phyloP scores from a whole-genome alignment of 495 filamentous ascomycete species.

The Cercophora sp. region DNA sequence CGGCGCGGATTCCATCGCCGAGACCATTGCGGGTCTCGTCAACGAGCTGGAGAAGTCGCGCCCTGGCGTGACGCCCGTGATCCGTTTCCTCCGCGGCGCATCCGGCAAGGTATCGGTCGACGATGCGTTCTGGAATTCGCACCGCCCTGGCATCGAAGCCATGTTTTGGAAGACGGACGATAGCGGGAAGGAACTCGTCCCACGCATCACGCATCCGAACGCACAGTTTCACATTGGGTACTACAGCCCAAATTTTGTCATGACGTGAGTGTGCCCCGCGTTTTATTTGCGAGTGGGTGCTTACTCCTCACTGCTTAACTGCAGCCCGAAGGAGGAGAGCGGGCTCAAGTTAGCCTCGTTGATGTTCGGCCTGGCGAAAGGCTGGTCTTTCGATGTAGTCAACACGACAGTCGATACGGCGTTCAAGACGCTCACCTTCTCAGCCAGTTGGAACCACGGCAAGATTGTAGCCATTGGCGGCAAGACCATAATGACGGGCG shows the following conservation, averaged over 20 bases:
- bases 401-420: background rate
- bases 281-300: background rate
- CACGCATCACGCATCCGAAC: background rate
- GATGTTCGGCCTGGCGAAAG: background rate
- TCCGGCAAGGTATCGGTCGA: background rate
- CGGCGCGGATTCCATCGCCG: background rate
- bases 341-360: background rate
- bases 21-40: background rate
- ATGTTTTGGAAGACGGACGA: background rate
- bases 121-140: background rate
- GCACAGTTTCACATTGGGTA: background rate
- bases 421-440: background rate
- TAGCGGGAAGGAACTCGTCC: background rate
- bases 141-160: background rate
- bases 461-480: background rate
- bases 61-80: background rate
- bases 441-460: slow-evolving; percentile 1
- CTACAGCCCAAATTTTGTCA: background rate
- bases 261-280: background rate
- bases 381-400: background rate
- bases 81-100: background rate
- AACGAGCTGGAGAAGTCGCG: background rate
- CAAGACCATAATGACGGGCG: slow-evolving; percentile 1
- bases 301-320: background rate
- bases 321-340: background rate